Percentiles rank a stretch among this genome's conserved stretches.
These are phyloP conservation scores for Tolypocladium sp. DNA, from an alignment of 2,329 filamentous ascomycete species.

Conservation along the genomic window DNA sequence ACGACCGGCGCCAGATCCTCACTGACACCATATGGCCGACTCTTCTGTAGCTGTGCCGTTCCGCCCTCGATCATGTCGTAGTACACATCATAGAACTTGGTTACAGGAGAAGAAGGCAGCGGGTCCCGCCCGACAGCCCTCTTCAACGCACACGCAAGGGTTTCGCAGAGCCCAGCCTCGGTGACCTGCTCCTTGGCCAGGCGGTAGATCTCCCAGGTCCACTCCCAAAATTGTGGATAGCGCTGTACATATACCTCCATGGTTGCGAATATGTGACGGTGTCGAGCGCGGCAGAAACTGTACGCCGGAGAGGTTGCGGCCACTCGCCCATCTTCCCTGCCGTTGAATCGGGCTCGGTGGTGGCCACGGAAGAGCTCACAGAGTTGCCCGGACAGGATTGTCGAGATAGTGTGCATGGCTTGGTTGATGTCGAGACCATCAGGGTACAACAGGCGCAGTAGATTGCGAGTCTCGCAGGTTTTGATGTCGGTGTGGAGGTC, in stretches of 20 bases:
- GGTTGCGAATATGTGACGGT: slow-evolving; percentile 4
- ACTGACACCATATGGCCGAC: slow-evolving; percentile 1
- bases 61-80: slow-evolving; percentile 4
- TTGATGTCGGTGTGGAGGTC: slow-evolving; percentile 5
- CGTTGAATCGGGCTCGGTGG: slow-evolving; percentile 1
- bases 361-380: slow-evolving; percentile 6
- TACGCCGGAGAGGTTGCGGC: slow-evolving; percentile 4
- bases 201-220: slow-evolving; percentile 4
- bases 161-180: slow-evolving; percentile 3
- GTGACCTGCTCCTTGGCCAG: slow-evolving; percentile 3
- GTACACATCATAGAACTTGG: neutral
- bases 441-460: slow-evolving; percentile 4
- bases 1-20: neutral
- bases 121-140: neutral
- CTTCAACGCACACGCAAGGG: slow-evolving; percentile 1
- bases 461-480: slow-evolving; percentile 5
- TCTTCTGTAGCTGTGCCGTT: neutral
- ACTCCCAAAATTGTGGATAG: slow-evolving; percentile 4
- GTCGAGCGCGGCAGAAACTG: slow-evolving; percentile 5
- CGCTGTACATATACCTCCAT: slow-evolving; percentile 1
- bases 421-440: neutral
- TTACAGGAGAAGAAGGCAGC: neutral
- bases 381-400: slow-evolving; percentile 1
- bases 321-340: slow-evolving; percentile 6
- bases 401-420: slow-evolving; percentile 1